Conservation (phyloP, 2,329 filamentous ascomycete species). For the Trichoderma cornu-damae region DNA sequence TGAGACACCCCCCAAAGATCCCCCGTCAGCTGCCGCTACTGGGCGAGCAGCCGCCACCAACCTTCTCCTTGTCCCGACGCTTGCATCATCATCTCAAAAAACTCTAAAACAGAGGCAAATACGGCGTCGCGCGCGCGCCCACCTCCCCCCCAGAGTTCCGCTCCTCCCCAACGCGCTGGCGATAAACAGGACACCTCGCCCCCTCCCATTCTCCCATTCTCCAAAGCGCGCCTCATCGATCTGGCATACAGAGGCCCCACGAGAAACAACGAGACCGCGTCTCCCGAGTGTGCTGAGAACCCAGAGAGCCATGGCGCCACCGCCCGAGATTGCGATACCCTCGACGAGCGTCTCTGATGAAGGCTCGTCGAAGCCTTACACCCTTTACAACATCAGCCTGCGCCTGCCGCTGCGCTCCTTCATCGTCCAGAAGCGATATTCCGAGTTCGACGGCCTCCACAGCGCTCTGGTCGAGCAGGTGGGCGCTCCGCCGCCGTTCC, state of each 20-base stretch:
- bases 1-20: constrained; percentile 14
- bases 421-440: constrained; percentile 75
- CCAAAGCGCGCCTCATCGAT: neutral
- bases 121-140: too few species aligned
- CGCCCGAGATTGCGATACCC: constrained; percentile 62
- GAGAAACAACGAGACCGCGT: neutral
- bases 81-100: constrained; percentile 13
- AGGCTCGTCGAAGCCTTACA: constrained; percentile 58
- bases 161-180: neutral
- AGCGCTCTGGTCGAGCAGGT: constrained; percentile 54
- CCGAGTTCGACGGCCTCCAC: constrained; percentile 68
- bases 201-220: neutral
- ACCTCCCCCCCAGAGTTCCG: too few species aligned
- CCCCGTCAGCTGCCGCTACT: neutral
- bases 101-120: neutral
- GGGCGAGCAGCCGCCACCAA: neutral
- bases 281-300: neutral
- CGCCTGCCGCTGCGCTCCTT: constrained; percentile 71
- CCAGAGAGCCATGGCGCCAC: constrained; percentile 51
- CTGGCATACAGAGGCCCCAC: too few species aligned
- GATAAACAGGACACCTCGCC: neutral
- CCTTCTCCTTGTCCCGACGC: neutral
- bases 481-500: constrained; percentile 58
- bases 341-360: constrained; percentile 56
- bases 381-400: constrained; percentile 72